These are phyloP conservation scores for Nothophytophthora sp. DNA, from an alignment of 352 stramenopile species.

Conservation along the genomic window DNA sequence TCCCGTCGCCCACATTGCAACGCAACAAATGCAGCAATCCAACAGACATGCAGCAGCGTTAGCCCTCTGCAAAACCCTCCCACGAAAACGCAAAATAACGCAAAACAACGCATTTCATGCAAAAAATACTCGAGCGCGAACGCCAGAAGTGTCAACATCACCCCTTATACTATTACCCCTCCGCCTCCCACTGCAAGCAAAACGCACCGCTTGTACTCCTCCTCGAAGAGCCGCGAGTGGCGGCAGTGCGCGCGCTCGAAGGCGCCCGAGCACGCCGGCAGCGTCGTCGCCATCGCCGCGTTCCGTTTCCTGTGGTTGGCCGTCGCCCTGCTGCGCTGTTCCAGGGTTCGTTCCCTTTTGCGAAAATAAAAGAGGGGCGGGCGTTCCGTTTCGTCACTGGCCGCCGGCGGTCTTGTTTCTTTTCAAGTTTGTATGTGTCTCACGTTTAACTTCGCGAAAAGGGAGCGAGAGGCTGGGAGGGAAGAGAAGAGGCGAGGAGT, in stretches of 20 bases:
- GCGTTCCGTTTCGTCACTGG: conserved; percentile 14
- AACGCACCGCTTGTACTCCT: conserved; percentile 49
- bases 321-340: conserved; percentile 3
- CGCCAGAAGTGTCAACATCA: neutral
- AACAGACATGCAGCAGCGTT: neutral
- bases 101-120: neutral
- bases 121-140: neutral
- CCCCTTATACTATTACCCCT: conserved; percentile 11
- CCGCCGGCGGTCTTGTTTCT: neutral
- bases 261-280: conserved; percentile 21
- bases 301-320: conserved; percentile 7
- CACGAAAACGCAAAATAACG: neutral
- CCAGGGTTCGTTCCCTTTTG: neutral
- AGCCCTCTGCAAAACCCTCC: neutral
- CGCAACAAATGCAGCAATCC: conserved; percentile 1
- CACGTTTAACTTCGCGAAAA: no score
- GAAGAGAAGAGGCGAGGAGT: no score
- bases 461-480: no score
- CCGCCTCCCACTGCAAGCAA: neutral
- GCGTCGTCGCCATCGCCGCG: neutral
- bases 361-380: conserved; percentile 9
- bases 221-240: conserved; percentile 35
- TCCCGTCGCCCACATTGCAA: neutral
- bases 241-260: conserved; percentile 30
- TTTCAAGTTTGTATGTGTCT: neutral